These are phyloP conservation scores for Geotrichum aggregatum DNA, from an alignment of 1,139 yeast genomes.

Conservation along the genomic window DNA sequence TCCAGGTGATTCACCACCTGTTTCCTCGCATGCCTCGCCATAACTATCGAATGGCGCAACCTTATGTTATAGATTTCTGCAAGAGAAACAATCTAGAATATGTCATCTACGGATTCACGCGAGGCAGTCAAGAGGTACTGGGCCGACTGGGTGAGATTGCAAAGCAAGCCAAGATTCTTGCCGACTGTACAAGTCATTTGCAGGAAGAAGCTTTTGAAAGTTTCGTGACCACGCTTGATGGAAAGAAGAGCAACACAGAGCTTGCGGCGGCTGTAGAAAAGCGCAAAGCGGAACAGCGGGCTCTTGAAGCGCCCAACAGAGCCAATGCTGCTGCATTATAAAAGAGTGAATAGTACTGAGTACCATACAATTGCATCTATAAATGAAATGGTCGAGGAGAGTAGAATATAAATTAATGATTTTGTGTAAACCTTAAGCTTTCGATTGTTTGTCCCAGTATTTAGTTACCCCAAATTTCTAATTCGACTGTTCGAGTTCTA, in stretches of 20 bases:
- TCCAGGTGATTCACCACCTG: conserved; percentile 85
- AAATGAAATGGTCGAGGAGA: no score
- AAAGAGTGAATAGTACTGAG: background rate
- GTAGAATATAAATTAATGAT: no score
- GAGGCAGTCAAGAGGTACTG: conserved; percentile 71
- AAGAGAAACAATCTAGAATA: conserved; percentile 72
- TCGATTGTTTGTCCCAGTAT: no score
- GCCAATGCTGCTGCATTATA: conserved; percentile 14
- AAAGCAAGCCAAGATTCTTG: conserved; percentile 67
- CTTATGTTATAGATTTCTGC: conserved; percentile 68
- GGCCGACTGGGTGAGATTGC: conserved; percentile 69
- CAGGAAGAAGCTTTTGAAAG: conserved; percentile 22
- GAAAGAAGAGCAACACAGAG: conserved; percentile 11
- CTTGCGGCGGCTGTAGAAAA: conserved; percentile 18
- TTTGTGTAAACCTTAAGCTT: no score
- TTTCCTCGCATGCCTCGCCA: conserved; percentile 89
- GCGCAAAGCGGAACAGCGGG: conserved; percentile 16
- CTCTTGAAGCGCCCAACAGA: conserved; percentile 17
- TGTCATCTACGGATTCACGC: conserved; percentile 77
- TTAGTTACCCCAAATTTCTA: no score
- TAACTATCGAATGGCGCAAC: conserved; percentile 72
- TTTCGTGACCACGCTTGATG: conserved; percentile 15
- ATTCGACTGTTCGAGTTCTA: no score
- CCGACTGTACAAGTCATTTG: conserved; percentile 57
- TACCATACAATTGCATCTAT: no score